Conservation (phyloP, 805 yeast genomes). For the Zygotorulaspora danielsina region DNA sequence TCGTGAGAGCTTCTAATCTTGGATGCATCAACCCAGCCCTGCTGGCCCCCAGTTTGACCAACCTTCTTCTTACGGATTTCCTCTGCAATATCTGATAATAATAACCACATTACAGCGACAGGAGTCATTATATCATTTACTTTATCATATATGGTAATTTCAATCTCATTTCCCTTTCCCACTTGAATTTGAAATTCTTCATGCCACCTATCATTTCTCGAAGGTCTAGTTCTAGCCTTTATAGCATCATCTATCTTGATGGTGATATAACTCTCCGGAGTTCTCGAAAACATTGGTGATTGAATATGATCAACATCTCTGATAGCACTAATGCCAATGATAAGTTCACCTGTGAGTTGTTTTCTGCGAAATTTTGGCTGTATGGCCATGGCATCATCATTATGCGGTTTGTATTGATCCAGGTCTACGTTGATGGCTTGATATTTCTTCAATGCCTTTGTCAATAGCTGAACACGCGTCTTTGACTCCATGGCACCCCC, state of each 20-base stretch:
- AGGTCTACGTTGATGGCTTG: constrained; percentile 77
- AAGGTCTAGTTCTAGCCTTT: constrained; percentile 66
- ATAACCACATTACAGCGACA: constrained; percentile 89
- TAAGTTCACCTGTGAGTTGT: constrained; percentile 76
- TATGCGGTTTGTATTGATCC: constrained; percentile 54
- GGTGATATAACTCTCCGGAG: constrained; percentile 73
- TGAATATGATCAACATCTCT: constrained; percentile 92
- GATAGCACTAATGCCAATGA: constrained; percentile 67
- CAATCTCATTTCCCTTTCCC: constrained; percentile 89
- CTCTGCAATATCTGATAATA: constrained; percentile 87
- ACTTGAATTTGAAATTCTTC: constrained; percentile 79
- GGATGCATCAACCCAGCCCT: constrained; percentile 88
- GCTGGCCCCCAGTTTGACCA: constrained; percentile 60
- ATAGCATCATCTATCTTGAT: constrained; percentile 87
- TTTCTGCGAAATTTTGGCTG: constrained; percentile 74
- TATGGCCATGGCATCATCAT: constrained; percentile 54
- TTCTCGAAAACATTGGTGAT: constrained; percentile 69
- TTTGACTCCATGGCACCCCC: constrained; percentile 81
- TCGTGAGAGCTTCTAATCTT: constrained; percentile 36
- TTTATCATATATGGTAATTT: constrained; percentile 81
- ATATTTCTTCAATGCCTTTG: constrained; percentile 78
- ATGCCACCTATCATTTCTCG: constrained; percentile 73
- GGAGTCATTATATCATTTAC: constrained; percentile 65
- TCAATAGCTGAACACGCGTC: constrained; percentile 77
- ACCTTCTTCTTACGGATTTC: constrained; percentile 89